Evolutionary conservation across 345 rosid genomes (phyloP), one percentile per base, ranked within the genome.

Genomic region (Euphorbia peplus): DNA sequence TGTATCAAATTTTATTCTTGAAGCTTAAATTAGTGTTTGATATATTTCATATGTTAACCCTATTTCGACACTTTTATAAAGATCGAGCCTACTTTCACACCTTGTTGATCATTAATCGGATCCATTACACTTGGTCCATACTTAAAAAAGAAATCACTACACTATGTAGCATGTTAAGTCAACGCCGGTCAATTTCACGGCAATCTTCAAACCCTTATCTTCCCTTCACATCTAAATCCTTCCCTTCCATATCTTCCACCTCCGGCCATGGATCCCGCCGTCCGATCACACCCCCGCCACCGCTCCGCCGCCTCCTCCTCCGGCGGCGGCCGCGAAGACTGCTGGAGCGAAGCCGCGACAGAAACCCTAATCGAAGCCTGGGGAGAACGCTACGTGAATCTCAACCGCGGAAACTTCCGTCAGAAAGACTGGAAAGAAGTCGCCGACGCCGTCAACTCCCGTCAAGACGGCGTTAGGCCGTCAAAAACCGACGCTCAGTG

Each of bases 131-230:
- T n/a, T n/a, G n/a, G n/a, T n/a, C n/a, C n/a, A n/a, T n/a, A n/a
- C n/a, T n/a, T n/a, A n/a, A n/a, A n/a, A n/a, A n/a, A n/a, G n/a
- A 63, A 65, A 4, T 22, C 79, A 64, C 42, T 47, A 48, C 61
- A 67, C 54, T 69, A 46, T 32, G 56, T 68, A 66, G 74, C 21
- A 5, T 80, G 46, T 87, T 83, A 83, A 85, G 84, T 83, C 87
- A 83, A 70, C 85, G 83, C 85, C 83, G 86, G 85, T 85, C 71
- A 66, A 48, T 67, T 74, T 79, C 69, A 51, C 79, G 72, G 76
- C 83, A 64, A 67, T 59, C 73, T 26, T 55, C 42, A n/a, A n/a
- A n/a, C 30, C 35, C 68, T 48, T 5, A 1, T 18, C 62, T 51
- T 54, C 42, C 51, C 64, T 35, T 66, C 59, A 39, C 41, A 60